Conservation (phyloP, 768 basidiomycete species). For the Panellus pusillus region DNA sequence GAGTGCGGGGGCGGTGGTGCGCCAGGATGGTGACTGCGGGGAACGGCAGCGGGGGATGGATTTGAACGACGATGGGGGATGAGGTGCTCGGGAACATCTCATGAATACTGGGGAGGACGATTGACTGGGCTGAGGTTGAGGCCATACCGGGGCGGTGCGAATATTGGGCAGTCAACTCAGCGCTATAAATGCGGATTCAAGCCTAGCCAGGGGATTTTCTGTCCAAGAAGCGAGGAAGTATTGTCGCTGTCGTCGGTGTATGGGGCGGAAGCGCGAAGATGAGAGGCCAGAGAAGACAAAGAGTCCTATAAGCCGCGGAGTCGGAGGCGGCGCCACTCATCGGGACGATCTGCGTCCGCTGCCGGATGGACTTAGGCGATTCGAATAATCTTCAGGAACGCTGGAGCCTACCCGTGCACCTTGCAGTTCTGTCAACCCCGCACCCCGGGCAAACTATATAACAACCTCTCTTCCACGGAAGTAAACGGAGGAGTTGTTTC, state of each 20-base stretch:
- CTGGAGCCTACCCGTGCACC: too few relatives aligned
- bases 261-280: background rate
- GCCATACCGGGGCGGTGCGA: background rate
- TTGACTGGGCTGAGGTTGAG: background rate
- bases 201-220: background rate
- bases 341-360: too few relatives aligned
- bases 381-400: too few relatives aligned
- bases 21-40: background rate
- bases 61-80: background rate
- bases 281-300: background rate
- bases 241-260: background rate
- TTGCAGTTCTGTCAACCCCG: too few relatives aligned
- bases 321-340: too few relatives aligned
- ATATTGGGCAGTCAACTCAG: background rate
- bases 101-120: slow-evolving; percentile 10
- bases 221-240: background rate
- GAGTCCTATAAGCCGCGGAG: too few relatives aligned
- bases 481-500: too few relatives aligned
- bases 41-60: background rate
- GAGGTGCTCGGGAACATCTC: slow-evolving; percentile 12
- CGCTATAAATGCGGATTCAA: background rate
- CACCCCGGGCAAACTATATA: too few relatives aligned
- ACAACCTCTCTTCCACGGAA: too few relatives aligned
- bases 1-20: background rate
- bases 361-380: too few relatives aligned